Base-by-base conservation (phyloP, 371 early-diverging fungal genomes). In the Saksenaea oblongispora region DNA sequence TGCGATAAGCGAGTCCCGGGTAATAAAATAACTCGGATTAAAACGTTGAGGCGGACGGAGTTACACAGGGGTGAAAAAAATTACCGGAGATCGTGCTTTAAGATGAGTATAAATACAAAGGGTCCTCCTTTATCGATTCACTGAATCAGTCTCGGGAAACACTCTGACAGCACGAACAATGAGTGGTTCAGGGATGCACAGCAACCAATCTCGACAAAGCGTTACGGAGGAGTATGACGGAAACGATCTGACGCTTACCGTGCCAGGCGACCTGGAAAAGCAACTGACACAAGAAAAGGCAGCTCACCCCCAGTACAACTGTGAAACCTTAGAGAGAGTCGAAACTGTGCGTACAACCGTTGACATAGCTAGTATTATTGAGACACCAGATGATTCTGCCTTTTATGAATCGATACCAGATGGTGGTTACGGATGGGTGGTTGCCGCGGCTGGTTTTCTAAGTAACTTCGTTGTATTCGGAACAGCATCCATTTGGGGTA, bases 391-490 rank as follows among this genome's bases (percentile, higher is more conserved):
- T 24, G 47, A 62, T 17, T 57, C 67, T 37, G 41, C 63, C 4
- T 69, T 72, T 31, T 66, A 64, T 54, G 62, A 67, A 5, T 54
- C 54, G 18, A 74, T 74, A 56, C 78, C 78, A 24, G 62, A 77
- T 56, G 78, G 78, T 26, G 78, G 78, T 15, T 77, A 77, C 64
- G 78, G 75, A 28, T 77, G 78, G 78, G 72, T 72, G 13, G 65
- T 78, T 15, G 73, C 75, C 15, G 24, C 67, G 26, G 70, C 66
- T 15, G 78, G 78, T 3, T 78, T 78, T 47, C 55, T 72, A 1
- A 56, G 57, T 11, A 75, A 78, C 55, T 78, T 78, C 41, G 55
- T 78, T 26, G 72, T 78, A 67, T 78, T 78, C 63, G 78, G 78
- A 18, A 53, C 64, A 4, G 67, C 73, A 8, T 65, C 73, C 3